Evolutionary conservation across 2,329 filamentous ascomycete genomes (phyloP), one percentile per base, ranked within the genome.

Genomic region (Neocucurbitaria cava): DNA sequence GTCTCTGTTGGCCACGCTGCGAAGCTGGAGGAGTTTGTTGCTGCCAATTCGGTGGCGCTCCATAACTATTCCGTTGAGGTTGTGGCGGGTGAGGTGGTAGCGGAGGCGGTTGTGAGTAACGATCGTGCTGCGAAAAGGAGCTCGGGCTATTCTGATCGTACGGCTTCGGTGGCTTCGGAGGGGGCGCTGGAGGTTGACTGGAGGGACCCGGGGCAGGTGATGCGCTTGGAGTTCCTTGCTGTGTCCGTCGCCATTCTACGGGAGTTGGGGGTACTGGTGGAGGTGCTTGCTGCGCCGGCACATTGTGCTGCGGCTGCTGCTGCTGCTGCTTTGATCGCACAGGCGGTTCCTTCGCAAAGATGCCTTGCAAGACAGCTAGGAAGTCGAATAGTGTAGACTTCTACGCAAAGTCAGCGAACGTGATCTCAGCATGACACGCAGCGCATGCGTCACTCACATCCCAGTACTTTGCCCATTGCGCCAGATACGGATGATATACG

Each of bases 281-380:
- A 11, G 76, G 64, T 59, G 76, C 71, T 53, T 65, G 72, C 40
- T 59, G 63, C 20, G 56, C 46, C 9, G 68, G 65, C 55, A 65
- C 58, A 52, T 72, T 68, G 33, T 78, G 76, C 61, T 82, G 79
- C 17, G 55, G 52, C 39, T 62, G 66, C 49, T 78, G 78, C 62
- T 82, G 79, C 66, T 78, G 78, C 62, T 82, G 79, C 66, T 87
- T 88, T 30, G 92, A 87, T 56, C 95, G 87, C 3, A 98, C 91
- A 0, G 95, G 95, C 8, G 95, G 95, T 69, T 99, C 95, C 77
- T 96, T 96, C 33, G 92, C 89, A 72, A 99, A 99, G 20, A 98
- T 83, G 49, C 95, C 91, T 62, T 89, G 85, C 3, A 99, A 78
- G 24, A 96, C 89, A 15, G 86, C 87, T 2, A 98, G 78, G 52